Conservation (phyloP, 441 rosid species). For the Syzygium syzygioides region DNA sequence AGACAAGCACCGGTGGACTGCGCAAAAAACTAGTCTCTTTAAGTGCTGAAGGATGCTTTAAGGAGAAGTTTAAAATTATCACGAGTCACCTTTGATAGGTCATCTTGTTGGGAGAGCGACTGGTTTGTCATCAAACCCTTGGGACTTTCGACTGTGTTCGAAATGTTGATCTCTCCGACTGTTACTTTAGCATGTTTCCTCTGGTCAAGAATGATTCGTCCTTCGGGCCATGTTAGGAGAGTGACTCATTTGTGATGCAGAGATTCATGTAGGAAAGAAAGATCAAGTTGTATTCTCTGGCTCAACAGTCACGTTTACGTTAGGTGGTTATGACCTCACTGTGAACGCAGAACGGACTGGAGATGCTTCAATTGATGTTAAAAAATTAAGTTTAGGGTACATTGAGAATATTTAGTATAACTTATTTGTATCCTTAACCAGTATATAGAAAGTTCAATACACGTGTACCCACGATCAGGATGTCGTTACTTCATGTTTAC, state of each 20-base stretch:
- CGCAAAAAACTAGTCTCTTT: neutral
- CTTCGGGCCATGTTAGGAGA: neutral
- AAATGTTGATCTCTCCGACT: neutral
- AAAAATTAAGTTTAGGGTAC: neutral
- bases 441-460: neutral
- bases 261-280: neutral
- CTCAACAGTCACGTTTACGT: neutral
- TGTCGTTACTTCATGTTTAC: neutral
- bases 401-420: neutral
- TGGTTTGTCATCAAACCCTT: neutral
- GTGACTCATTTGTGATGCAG: neutral
- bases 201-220: neutral
- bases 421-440: neutral
- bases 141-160: neutral
- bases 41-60: neutral
- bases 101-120: neutral
- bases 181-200: no score
- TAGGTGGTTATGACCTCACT: neutral
- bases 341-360: neutral
- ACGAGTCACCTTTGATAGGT: neutral
- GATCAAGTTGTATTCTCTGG: neutral
- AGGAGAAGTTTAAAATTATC: neutral
- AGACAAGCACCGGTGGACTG: neutral
- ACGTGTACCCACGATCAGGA: neutral
- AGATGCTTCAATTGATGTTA: neutral